Conservation (phyloP, 2,329 filamentous ascomycete genomes). For the Aciculosporium take region DNA sequence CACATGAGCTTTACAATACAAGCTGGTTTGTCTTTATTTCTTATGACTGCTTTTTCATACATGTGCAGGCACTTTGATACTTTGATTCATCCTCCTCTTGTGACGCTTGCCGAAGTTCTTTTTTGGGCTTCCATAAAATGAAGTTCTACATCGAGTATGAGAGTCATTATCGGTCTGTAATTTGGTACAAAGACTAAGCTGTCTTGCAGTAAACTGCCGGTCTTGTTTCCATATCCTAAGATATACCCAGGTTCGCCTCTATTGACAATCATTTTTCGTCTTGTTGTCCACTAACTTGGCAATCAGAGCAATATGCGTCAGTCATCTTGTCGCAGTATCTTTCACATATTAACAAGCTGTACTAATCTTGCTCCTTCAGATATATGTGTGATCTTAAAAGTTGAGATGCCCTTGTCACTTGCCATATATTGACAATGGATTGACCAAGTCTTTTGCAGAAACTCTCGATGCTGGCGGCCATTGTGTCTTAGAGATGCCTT, state of each 20-base stretch:
- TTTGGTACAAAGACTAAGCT: slow-evolving; percentile 8
- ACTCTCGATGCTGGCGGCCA: slow-evolving; percentile 91
- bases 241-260: slow-evolving; percentile 38
- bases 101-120: no score
- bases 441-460: slow-evolving; percentile 18
- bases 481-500: slow-evolving; percentile 97
- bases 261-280: background rate
- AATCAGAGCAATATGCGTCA: slow-evolving; percentile 40
- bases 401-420: slow-evolving; percentile 12
- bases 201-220: slow-evolving; percentile 35
- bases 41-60: no score
- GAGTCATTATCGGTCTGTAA: background rate
- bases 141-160: slow-evolving; percentile 38
- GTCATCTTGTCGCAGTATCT: slow-evolving; percentile 9
- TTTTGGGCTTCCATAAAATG: slow-evolving; percentile 21
- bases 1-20: no score
- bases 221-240: slow-evolving; percentile 44
- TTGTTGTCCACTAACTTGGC: background rate
- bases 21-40: no score
- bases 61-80: no score
- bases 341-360: background rate
- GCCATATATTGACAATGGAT: background rate
- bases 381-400: slow-evolving; percentile 46
- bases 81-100: no score
- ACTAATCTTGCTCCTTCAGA: slow-evolving; percentile 15